Evolutionary conservation across 2,329 filamentous ascomycete species (phyloP).

Genomic region (Talaromyces sp.): DNA sequence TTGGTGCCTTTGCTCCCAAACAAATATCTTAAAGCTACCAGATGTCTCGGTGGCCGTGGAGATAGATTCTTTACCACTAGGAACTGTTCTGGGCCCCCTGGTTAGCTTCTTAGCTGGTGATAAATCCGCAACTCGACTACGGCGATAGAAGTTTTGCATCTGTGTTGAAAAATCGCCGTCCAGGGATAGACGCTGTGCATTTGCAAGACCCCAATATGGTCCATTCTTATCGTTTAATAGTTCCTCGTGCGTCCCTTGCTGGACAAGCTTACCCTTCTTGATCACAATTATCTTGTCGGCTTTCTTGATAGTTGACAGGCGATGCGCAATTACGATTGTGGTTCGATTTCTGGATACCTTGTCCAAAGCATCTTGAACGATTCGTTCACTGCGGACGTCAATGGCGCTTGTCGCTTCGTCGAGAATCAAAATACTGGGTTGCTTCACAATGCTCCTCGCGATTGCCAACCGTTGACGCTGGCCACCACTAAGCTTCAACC

Average conservation of each 20-base stretch:
- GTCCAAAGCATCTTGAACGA: conserved; percentile 92
- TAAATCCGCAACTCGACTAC: background rate
- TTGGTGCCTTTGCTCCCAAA: background rate
- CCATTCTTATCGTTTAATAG: conserved; percentile 59
- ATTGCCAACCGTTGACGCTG: conserved; percentile 97
- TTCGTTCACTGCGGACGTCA: conserved; percentile 89
- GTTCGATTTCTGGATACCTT: conserved; percentile 79
- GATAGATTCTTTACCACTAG: background rate
- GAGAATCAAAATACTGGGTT: conserved; percentile 85
- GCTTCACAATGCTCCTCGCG: conserved; percentile 80
- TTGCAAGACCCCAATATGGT: conserved; percentile 64
- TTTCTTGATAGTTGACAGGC: conserved; percentile 86
- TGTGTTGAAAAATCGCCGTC: background rate
- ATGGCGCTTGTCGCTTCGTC: conserved; percentile 93
- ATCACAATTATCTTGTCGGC: conserved; percentile 97
- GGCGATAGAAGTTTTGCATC: background rate
- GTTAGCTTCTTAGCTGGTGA: background rate
- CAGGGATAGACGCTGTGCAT: conserved; percentile 61
- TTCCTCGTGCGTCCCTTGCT: conserved; percentile 83
- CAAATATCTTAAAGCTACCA: background rate
- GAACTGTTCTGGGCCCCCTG: background rate
- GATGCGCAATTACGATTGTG: conserved; percentile 93
- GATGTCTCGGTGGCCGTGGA: background rate
- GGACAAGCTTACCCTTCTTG: conserved; percentile 75
- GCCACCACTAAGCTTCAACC: conserved; percentile 85